phyloP scores from a whole-genome alignment of 306 rosid species.

The Boehmeria nivea region DNA sequence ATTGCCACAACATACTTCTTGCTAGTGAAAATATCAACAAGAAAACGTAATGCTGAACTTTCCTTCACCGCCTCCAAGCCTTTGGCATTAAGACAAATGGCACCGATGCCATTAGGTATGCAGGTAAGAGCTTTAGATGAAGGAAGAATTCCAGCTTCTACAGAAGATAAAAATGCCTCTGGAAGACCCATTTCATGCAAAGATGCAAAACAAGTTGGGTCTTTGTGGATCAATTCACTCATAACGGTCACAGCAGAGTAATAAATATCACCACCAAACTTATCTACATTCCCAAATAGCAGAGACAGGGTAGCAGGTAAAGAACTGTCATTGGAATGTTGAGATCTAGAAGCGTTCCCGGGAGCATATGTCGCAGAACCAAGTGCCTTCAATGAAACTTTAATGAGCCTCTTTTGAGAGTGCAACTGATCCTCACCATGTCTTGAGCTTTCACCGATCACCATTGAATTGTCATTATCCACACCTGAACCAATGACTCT shows the following conservation, averaged over 20 bases:
- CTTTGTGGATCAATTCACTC: constrained; percentile 98
- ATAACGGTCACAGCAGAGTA: constrained; percentile 92
- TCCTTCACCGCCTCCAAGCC: constrained; percentile 87
- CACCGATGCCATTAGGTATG: constrained; percentile 92
- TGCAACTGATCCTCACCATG: constrained; percentile 57
- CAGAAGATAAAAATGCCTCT: constrained; percentile 80
- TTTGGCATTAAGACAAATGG: constrained; percentile 87
- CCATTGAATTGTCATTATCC: constrained; percentile 40
- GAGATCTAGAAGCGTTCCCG: constrained; percentile 61
- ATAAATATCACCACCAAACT: constrained; percentile 96
- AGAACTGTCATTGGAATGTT: constrained; percentile 57
- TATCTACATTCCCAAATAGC: constrained; percentile 65
- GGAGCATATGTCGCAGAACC: constrained; percentile 93
- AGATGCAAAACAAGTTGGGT: constrained; percentile 77
- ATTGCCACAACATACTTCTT: constrained; percentile 71
- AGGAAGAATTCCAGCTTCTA: constrained; percentile 75
- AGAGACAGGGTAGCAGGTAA: constrained; percentile 65
- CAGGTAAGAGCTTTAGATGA: constrained; percentile 88
- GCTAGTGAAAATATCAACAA: constrained; percentile 78
- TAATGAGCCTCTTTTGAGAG: constrained; percentile 80
- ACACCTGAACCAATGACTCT: constrained; percentile 65
- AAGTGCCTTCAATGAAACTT: constrained; percentile 86
- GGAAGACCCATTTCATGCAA: constrained; percentile 95
- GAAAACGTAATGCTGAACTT: constrained; percentile 61
- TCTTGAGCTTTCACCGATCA: constrained; percentile 69